phyloP scores from a whole-genome alignment of 352 stramenopile genomes.

The Bremia lactucae region DNA sequence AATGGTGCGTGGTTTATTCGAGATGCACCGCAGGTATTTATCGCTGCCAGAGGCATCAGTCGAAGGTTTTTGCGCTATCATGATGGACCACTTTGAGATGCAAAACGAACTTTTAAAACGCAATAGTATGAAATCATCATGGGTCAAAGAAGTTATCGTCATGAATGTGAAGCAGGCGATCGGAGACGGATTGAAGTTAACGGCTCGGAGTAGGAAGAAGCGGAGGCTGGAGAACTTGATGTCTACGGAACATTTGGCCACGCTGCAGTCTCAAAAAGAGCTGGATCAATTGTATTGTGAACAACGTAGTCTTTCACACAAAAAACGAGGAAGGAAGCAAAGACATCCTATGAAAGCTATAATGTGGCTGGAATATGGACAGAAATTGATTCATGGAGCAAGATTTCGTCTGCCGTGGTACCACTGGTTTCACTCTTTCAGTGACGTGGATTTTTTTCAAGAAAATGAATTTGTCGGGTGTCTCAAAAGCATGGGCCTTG shows the following conservation, averaged over 20 bases:
- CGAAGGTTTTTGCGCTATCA: slow-evolving; percentile 61
- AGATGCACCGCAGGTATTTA: slow-evolving; percentile 61
- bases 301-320: background rate
- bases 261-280: slow-evolving; percentile 16
- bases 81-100: slow-evolving; percentile 55
- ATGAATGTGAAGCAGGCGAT: slow-evolving; percentile 7
- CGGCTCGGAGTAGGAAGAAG: slow-evolving; percentile 27
- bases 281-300: background rate
- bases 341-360: background rate
- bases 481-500: slow-evolving; percentile 50
- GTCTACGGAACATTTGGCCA: slow-evolving; percentile 21
- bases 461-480: slow-evolving; percentile 75
- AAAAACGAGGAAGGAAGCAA: slow-evolving; percentile 7
- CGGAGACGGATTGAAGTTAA: background rate
- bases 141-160: slow-evolving; percentile 4
- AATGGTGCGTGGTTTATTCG: slow-evolving; percentile 55
- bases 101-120: slow-evolving; percentile 26
- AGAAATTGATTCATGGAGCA: slow-evolving; percentile 8
- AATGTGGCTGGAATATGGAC: slow-evolving; percentile 7
- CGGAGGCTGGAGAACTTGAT: slow-evolving; percentile 36
- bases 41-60: slow-evolving; percentile 52
- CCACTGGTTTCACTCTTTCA: slow-evolving; percentile 61
- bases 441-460: slow-evolving; percentile 58
- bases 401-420: slow-evolving; percentile 52
- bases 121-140: too few relatives aligned